Conservation (phyloP, 371 early-diverging fungal genomes). For the Gilbertella persicaria region DNA sequence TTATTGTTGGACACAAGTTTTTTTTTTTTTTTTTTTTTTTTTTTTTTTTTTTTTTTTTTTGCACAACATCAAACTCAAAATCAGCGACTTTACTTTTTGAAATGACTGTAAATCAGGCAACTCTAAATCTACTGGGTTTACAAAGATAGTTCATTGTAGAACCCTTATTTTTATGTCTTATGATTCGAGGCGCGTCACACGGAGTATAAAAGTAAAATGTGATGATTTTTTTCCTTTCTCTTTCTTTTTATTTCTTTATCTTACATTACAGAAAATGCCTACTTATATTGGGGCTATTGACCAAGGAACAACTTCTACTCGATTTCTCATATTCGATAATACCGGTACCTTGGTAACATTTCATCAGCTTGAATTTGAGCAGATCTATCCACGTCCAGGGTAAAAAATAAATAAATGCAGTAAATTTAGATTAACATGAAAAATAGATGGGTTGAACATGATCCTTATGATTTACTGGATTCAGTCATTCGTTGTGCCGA, state of each 20-base stretch:
- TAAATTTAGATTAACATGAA: too few species aligned
- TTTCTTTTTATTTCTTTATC: conserved; percentile 4
- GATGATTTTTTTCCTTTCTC: conserved; percentile 4
- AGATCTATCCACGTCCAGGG: conserved; percentile 82
- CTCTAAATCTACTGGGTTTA: too few species aligned
- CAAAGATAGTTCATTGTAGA: too few species aligned
- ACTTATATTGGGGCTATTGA: conserved; percentile 88
- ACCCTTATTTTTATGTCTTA: too few species aligned
- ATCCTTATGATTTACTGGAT: conserved; percentile 76
- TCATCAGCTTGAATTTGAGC: conserved; percentile 85
- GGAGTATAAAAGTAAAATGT: too few species aligned
- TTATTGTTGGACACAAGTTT: too few species aligned
- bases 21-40: too few species aligned
- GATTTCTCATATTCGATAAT: conserved; percentile 91
- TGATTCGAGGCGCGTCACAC: too few species aligned
- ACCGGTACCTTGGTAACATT: conserved; percentile 73
- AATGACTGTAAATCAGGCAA: too few species aligned
- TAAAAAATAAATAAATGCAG: conserved; percentile 36
- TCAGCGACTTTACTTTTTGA: too few species aligned
- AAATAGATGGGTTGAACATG: conserved; percentile 89
- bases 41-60: too few species aligned
- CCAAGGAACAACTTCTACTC: conserved; percentile 93
- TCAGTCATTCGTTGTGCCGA: conserved; percentile 75
- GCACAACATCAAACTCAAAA: too few species aligned
- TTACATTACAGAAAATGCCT: conserved; percentile 20